Base-by-base conservation (phyloP, 2,329 filamentous ascomycete species). In the Stachybotrys echinatus region DNA sequence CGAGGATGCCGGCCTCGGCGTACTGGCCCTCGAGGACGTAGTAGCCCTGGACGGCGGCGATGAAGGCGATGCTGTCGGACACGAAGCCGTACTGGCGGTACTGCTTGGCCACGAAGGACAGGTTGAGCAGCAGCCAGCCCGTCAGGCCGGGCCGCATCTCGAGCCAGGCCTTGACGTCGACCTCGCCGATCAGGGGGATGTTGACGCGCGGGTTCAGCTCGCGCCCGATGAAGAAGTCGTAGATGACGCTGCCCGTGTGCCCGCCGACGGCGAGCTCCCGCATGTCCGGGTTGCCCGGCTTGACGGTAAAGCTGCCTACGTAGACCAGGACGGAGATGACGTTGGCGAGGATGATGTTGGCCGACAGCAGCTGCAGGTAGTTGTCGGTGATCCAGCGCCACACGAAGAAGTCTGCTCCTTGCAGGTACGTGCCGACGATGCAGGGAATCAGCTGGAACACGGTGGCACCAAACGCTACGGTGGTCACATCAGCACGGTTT, bases 191-290 rank as follows among this genome's bases (percentile, higher is more conserved):
- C 39, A 94, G 66, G 0, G 90, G 90, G 17, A 95, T 70, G 0
- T 77, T 82, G 50, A 94, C 67, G 42, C 91, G 88, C 3, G 92
- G 92, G 70, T 96, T 96, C 50, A 96, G 83, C 65, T 96, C 92
- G 19, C 92, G 88, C n/a, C 92, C 92, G 55, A 96, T 96, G 69
- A 89, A 96, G 80, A 89, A 96, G 69, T 96, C 92, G 68, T 96
- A 96, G 27, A 96, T 74, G 52, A 89, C 72, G 66, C 90, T 95
- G 47, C 90, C 91, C 1, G 83, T 85, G 59, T 87, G 81, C 8
- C 90, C 91, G 23, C 90, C 90, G 6, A 79, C 79, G 1, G 91
- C 91, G 4, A 96, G 76, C 64, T 94, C 85, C 39, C 91, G 87
- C 51, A 81, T 68, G 20, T 85, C 76, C 0, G 76, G 71, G 63